These are phyloP conservation scores for Trichoderma pleuroti DNA, from an alignment of 2,329 filamentous ascomycete species.

Conservation along the genomic window DNA sequence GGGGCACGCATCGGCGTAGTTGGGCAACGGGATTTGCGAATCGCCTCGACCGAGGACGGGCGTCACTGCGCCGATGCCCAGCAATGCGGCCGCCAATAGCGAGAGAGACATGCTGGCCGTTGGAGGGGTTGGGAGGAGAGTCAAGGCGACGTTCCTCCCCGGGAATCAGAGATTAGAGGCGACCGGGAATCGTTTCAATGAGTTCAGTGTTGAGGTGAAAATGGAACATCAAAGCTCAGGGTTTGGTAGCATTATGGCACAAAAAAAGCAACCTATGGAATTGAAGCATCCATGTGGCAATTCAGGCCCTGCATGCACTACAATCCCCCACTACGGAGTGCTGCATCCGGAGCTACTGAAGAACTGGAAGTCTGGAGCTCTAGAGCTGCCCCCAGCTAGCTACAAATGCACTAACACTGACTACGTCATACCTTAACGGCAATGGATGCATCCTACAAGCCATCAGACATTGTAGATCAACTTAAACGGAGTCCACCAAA, in stretches of 20 bases:
- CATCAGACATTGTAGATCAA: too few relatives aligned
- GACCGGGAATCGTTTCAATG: not conserved
- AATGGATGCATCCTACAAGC: not conserved
- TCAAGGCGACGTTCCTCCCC: not conserved
- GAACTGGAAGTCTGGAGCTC: not conserved
- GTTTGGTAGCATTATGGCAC: not conserved
- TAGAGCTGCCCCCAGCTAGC: not conserved
- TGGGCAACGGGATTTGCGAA: conserved; percentile 27
- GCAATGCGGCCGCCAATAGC: conserved; percentile 28
- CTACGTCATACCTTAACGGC: not conserved
- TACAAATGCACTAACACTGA: not conserved
- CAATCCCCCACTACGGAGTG: not conserved
- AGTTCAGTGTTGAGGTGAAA: not conserved
- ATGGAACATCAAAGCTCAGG: not conserved
- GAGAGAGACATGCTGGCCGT: conserved; percentile 26
- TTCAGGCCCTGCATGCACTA: not conserved
- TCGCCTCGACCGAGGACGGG: conserved; percentile 22
- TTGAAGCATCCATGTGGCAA: not conserved
- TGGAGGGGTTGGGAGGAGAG: not conserved
- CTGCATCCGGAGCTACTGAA: not conserved
- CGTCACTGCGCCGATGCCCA: conserved; percentile 25
- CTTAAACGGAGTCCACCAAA: not conserved
- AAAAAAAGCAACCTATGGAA: too few relatives aligned
- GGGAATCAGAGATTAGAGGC: not conserved
- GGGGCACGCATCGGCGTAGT: conserved; percentile 35